A percentile compares a stretch with the other conserved stretches of the same genome.
These are phyloP conservation scores for Paramarasmius palmivorus DNA, from an alignment of 1,284 basidiomycete genomes.

Conservation along the genomic window DNA sequence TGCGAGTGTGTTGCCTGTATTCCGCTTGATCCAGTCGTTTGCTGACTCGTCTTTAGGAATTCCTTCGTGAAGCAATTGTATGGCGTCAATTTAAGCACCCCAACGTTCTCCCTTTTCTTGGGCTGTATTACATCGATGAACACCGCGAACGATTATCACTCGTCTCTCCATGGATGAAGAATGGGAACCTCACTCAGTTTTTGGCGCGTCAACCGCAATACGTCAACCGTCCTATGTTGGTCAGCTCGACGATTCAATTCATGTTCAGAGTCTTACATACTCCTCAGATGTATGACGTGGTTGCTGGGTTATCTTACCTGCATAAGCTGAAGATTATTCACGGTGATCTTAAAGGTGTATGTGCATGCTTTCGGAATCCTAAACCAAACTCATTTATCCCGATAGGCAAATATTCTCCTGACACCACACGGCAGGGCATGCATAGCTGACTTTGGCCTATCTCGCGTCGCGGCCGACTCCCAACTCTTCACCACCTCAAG, in stretches of 20 bases:
- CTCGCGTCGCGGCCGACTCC: neutral
- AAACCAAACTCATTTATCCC: neutral
- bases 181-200: conserved; percentile 4
- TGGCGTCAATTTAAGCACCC: conserved; percentile 6
- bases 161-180: conserved; percentile 8
- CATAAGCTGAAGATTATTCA: neutral
- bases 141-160: conserved; percentile 11
- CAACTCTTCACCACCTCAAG: neutral
- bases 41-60: neutral
- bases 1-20: neutral
- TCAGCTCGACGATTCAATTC: neutral
- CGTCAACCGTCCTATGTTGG: neutral
- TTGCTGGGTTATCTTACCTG: neutral
- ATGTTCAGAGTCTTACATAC: too few relatives aligned
- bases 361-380: too few relatives aligned
- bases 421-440: neutral
- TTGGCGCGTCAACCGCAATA: neutral
- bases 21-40: neutral
- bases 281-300: neutral
- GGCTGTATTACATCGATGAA: conserved; percentile 3
- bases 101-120: conserved; percentile 4
- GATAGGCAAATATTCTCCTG: neutral
- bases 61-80: neutral
- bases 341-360: neutral
- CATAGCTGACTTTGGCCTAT: neutral